These are phyloP conservation scores for Pseudogymnoascus sp. DNA, from an alignment of 2,329 filamentous ascomycete species.

Conservation along the genomic window DNA sequence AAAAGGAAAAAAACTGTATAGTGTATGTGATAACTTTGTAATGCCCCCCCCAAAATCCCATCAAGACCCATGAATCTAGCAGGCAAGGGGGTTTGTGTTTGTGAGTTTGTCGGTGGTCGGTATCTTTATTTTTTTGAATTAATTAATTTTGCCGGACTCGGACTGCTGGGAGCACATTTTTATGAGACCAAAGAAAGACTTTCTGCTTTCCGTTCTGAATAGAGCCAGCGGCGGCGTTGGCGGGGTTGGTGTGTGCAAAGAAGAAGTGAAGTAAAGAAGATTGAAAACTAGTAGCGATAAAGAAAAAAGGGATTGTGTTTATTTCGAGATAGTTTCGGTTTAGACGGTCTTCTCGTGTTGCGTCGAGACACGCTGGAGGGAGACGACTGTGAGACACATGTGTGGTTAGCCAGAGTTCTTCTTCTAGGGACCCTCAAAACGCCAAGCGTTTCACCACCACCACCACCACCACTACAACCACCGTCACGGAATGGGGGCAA, in stretches of 20 bases:
- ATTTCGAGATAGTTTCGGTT: conserved; percentile 15
- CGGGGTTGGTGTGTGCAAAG: background rate
- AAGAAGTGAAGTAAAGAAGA: background rate
- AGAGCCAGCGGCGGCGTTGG: background rate
- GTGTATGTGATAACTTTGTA: background rate
- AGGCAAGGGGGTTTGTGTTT: background rate
- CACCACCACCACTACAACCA: background rate
- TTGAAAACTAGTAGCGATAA: background rate
- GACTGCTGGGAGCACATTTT: background rate
- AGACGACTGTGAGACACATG: conserved; percentile 58
- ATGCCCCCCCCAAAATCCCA: background rate
- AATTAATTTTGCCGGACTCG: background rate
- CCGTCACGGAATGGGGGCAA: background rate
- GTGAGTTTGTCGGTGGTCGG: background rate
- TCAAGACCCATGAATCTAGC: background rate
- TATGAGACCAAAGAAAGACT: background rate
- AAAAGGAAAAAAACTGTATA: background rate
- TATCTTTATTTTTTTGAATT: background rate
- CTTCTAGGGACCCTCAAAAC: background rate
- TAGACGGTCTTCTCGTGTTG: conserved; percentile 86
- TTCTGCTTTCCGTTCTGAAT: background rate
- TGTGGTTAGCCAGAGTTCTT: conserved; percentile 38
- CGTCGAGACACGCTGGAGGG: conserved; percentile 80
- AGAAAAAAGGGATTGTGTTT: background rate
- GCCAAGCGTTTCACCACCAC: background rate